A percentile compares a stretch with the other conserved stretches of the same genome.
phyloP scores from a whole-genome alignment of 192 early-diverging fungal genomes.

The Backusella circina region DNA sequence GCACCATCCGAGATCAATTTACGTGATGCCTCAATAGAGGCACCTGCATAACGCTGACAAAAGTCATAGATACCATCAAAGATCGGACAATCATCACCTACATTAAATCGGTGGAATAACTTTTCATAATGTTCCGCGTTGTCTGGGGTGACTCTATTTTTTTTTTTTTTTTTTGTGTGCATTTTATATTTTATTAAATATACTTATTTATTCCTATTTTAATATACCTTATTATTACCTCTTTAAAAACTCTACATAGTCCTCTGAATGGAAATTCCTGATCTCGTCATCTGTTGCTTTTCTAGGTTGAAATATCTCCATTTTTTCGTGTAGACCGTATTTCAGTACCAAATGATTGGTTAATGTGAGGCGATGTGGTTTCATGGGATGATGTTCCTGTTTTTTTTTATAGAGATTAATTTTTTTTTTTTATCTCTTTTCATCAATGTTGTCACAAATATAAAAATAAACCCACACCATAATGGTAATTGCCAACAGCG shows the following conservation, averaged over 20 bases:
- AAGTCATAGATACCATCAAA: constrained; percentile 98
- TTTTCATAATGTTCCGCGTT: constrained; percentile 58
- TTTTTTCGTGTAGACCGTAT: constrained; percentile 88
- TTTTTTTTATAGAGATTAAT: background rate
- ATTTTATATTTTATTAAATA: background rate
- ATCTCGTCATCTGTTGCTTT: constrained; percentile 88
- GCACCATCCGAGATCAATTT: constrained; percentile 76
- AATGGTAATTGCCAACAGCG: constrained; percentile 79
- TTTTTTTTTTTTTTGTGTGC: background rate
- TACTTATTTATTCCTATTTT: background rate
- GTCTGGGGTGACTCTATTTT: constrained; percentile 62
- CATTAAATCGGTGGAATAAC: constrained; percentile 73
- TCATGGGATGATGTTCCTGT: constrained; percentile 74
- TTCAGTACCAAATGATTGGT: constrained; percentile 92
- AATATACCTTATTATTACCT: constrained; percentile 46
- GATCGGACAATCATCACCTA: constrained; percentile 97
- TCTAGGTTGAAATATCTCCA: constrained; percentile 84
- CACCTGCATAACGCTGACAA: constrained; percentile 88
- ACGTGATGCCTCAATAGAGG: constrained; percentile 86
- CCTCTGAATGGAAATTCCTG: constrained; percentile 90
- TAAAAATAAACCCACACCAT: constrained; percentile 47
- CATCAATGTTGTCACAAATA: constrained; percentile 1
- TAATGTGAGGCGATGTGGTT: constrained; percentile 91
- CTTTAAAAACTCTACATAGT: constrained; percentile 95
- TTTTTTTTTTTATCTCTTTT: background rate